Conservation (phyloP, 1,284 basidiomycete genomes). For the Ustilago trichophora region DNA sequence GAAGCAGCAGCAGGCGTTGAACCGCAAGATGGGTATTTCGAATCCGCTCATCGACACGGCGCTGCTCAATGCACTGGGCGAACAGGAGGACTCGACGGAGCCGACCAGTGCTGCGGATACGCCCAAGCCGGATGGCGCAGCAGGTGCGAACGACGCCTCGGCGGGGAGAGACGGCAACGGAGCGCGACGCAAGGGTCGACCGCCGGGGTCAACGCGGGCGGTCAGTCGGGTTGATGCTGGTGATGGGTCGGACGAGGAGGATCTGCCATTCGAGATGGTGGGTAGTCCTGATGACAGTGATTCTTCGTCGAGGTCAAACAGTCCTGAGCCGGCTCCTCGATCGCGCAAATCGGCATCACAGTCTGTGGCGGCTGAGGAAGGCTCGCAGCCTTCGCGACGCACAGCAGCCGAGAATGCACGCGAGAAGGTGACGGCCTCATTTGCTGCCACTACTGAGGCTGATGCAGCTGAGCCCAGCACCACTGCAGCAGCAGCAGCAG, state of each 20-base stretch:
- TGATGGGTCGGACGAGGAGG: constrained; percentile 36
- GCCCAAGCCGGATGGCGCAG: constrained; percentile 26
- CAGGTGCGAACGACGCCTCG: constrained; percentile 10
- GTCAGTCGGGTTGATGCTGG: constrained; percentile 18
- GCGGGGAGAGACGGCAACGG: constrained; percentile 9
- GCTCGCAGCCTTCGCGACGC: constrained; percentile 62
- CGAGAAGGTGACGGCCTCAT: constrained; percentile 21
- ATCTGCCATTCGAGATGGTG: constrained; percentile 59
- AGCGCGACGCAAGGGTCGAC: constrained; percentile 18
- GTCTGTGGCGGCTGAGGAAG: constrained; percentile 74
- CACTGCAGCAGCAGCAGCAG: no score
- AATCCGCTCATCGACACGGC: constrained; percentile 41
- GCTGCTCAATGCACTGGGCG: constrained; percentile 37
- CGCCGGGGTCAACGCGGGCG: constrained; percentile 14
- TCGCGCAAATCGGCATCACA: constrained; percentile 39
- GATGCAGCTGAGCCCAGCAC: no score
- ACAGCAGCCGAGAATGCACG: constrained; percentile 31
- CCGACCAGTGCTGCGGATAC: constrained; percentile 49
- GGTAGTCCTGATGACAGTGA: constrained; percentile 57
- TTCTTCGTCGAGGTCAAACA: constrained; percentile 42
- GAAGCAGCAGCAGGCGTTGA: constrained; percentile 45
- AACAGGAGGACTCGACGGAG: constrained; percentile 36
- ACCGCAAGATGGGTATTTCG: constrained; percentile 39
- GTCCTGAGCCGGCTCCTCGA: constrained; percentile 31
- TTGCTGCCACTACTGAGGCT: constrained; percentile 19